These are phyloP conservation scores for Cyamopsis tetragonoloba DNA, from an alignment of 306 rosid genomes.

Conservation along the genomic window DNA sequence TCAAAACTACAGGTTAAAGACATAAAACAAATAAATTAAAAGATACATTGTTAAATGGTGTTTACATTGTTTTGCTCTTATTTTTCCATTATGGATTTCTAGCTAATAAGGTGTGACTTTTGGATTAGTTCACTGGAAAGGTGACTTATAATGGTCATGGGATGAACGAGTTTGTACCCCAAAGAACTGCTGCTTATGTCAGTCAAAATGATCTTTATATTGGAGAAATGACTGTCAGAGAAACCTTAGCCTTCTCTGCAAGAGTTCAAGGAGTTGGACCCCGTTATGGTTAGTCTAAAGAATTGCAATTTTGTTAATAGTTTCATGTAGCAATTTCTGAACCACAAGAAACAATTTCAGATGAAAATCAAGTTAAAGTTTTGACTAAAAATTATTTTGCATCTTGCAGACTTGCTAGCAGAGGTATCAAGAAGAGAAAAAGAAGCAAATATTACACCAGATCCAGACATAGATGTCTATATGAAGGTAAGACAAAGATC, in stretches of 20 bases:
- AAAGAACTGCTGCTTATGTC: constrained; percentile 65
- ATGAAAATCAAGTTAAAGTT: not conserved
- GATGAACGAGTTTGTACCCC: constrained; percentile 72
- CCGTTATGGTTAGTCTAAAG: constrained; percentile 47
- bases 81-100: not conserved
- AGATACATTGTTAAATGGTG: not conserved
- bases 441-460: constrained; percentile 54
- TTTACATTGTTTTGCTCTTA: not conserved
- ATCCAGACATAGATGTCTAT: constrained; percentile 57
- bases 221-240: constrained; percentile 71
- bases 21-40: not conserved
- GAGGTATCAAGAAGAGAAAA: constrained; percentile 69
- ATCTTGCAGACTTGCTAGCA: constrained; percentile 48
- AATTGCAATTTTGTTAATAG: not conserved
- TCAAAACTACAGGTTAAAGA: constrained; percentile 46
- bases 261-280: constrained; percentile 68
- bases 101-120: not conserved
- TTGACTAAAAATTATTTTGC: not conserved
- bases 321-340: not conserved
- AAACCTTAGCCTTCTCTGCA: constrained; percentile 74
- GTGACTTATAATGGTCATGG: constrained; percentile 63
- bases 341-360: not conserved
- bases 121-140: constrained; percentile 47
- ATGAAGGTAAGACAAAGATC: constrained; percentile 49
- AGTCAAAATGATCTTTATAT: constrained; percentile 67